Evolutionary conservation across 805 yeast species (phyloP).

Genomic region (Lachancea thermotolerans): DNA sequence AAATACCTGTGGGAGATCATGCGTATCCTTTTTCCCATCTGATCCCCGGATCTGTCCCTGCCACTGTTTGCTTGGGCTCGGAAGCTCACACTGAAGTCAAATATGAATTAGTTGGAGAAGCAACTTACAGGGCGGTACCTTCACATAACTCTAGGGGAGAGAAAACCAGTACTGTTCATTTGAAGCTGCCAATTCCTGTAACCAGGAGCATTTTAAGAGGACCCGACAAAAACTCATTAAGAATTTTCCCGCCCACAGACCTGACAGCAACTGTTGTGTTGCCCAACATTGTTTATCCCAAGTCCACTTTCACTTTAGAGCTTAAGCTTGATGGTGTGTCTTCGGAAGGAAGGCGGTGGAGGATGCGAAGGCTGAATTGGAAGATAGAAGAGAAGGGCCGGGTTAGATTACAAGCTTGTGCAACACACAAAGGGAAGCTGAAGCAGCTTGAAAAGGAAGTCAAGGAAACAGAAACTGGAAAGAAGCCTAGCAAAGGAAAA

Average conservation of each 20-base stretch:
- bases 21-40: constrained; percentile 89
- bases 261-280: constrained; percentile 80
- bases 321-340: constrained; percentile 69
- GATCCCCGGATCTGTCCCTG: constrained; percentile 82
- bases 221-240: constrained; percentile 75
- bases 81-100: constrained; percentile 46
- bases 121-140: constrained; percentile 35
- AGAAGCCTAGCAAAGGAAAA: constrained; percentile 24
- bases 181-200: constrained; percentile 60
- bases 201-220: constrained; percentile 74
- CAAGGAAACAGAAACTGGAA: constrained; percentile 28
- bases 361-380: constrained; percentile 87
- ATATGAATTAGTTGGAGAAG: constrained; percentile 69
- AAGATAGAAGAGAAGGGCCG: constrained; percentile 77
- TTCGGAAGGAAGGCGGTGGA: constrained; percentile 64
- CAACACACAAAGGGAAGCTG: constrained; percentile 46
- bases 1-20: constrained; percentile 63
- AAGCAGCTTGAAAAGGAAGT: constrained; percentile 24
- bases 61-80: constrained; percentile 57
- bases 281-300: constrained; percentile 86
- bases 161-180: constrained; percentile 33
- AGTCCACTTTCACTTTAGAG: constrained; percentile 78
- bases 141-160: constrained; percentile 14
- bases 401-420: constrained; percentile 53
- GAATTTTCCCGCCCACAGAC: constrained; percentile 94